phyloP scores from a whole-genome alignment of 306 rosid genomes.

The Prunus mira region DNA sequence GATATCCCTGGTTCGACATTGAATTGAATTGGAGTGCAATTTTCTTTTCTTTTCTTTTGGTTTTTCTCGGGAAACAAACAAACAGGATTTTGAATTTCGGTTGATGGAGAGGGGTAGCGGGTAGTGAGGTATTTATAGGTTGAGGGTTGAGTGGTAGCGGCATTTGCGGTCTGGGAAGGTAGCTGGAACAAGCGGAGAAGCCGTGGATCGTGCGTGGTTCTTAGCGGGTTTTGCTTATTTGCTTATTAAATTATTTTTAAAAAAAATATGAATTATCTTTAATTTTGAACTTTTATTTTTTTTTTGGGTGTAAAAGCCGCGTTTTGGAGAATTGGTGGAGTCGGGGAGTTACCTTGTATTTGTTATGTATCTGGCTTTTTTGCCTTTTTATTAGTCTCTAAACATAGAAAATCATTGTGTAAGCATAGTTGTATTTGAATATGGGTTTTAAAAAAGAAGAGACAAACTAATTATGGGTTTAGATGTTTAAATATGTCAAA shows the following conservation, averaged over 20 bases:
- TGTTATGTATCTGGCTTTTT: not conserved
- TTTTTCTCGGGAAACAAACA: not conserved
- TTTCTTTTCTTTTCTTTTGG: not conserved
- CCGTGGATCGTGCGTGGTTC: slow-evolving; percentile 38
- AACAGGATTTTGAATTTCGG: not conserved
- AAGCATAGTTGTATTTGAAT: no score
- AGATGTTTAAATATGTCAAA: no score
- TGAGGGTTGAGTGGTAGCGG: not conserved
- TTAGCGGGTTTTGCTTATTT: slow-evolving; percentile 4
- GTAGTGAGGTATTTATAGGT: not conserved
- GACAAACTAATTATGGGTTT: no score
- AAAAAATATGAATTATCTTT: not conserved
- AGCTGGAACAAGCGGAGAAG: slow-evolving; percentile 27
- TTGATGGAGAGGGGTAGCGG: not conserved
- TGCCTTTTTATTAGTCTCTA: not conserved
- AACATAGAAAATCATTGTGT: not conserved
- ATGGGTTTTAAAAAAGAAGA: no score
- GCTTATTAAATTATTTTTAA: not conserved
- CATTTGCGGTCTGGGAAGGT: slow-evolving; percentile 1
- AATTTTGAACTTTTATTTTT: not conserved
- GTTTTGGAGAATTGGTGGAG: not conserved
- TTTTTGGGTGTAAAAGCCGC: not conserved
- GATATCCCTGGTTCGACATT: slow-evolving; percentile 19
- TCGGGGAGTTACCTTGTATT: not conserved
- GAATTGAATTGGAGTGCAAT: not conserved